A percentile compares a stretch with the other conserved stretches of the same genome.
phyloP scores from a whole-genome alignment of 768 basidiomycete species.

The Gymnopilus dilepis region DNA sequence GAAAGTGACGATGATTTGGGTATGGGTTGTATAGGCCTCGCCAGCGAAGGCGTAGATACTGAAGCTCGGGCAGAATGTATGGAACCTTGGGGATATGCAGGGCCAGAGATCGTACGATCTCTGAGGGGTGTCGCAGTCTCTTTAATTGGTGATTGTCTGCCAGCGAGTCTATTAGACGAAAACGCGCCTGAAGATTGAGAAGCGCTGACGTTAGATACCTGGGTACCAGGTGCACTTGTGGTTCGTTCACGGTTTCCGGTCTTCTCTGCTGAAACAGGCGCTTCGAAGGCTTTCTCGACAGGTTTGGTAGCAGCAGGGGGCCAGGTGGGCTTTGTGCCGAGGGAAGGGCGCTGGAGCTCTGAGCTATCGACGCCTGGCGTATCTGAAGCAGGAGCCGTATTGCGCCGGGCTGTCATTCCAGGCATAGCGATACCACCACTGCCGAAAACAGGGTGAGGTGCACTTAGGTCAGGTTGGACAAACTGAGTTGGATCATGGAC shows the following conservation, averaged over 20 bases:
- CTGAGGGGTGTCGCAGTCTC: conserved; percentile 16
- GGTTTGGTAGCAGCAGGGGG: conserved; percentile 22
- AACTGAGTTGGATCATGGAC: conserved; percentile 68
- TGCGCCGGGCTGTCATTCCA: conserved; percentile 52
- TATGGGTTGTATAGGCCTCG: conserved; percentile 57
- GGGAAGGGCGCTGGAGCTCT: conserved; percentile 25
- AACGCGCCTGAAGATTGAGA: conserved; percentile 24
- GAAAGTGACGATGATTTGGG: conserved; percentile 48
- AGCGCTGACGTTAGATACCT: conserved; percentile 18
- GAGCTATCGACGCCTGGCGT: conserved; percentile 15
- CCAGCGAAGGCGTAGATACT: conserved; percentile 48
- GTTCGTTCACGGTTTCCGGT: conserved; percentile 53
- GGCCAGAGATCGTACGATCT: conserved; percentile 30
- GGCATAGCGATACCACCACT: conserved; percentile 78
- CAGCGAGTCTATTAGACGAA: conserved; percentile 22
- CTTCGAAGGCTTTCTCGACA: conserved; percentile 42
- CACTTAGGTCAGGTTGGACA: conserved; percentile 59
- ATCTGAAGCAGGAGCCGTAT: conserved; percentile 20
- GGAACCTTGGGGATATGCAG: conserved; percentile 19
- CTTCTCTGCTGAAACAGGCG: conserved; percentile 42
- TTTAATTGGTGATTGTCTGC: conserved; percentile 26
- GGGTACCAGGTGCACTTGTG: conserved; percentile 48
- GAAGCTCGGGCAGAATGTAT: conserved; percentile 23
- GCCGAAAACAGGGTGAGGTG: conserved; percentile 79
- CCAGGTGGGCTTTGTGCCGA: conserved; percentile 28